Evolutionary conservation across 106 monocot species (phyloP), one percentile per base, ranked within the genome.

Genomic region (Phalaenopsis aphrodite): DNA sequence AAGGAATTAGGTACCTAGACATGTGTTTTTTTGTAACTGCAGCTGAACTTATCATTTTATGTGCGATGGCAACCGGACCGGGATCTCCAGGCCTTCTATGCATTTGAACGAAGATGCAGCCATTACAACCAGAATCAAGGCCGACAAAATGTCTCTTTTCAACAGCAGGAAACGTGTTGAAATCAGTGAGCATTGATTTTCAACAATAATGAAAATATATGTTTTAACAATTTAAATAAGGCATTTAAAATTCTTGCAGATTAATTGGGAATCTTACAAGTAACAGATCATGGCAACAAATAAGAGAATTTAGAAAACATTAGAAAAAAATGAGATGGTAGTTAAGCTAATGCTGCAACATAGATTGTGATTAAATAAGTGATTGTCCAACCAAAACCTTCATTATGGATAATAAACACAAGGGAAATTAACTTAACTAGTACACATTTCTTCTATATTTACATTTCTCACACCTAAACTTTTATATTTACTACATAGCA

Each of bases 121-220:
- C 99, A 88, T 95, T 93, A 82, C 99, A 99, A 58, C 93, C 94
- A 11, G 99, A 87, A 75, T 99, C 99, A 68, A 99, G 93, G 83
- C 84, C 90, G 76, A 89, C 84, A 87, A 99, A 99, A 81, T 87
- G 94, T 82, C 99, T 99, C 99, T 99, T 81, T 64, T 81, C 76
- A 56, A 81, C 46, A 79, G 55, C 21, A 41, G 37, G 16, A 58
- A 81, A 78, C 5, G 48, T 79, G 42, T 80, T 75, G 55, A 69
- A 69, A 39, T 38, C 39, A 69, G 14, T 15, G 39, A 64, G 18
- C 2, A 30, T 69, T 69, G 39, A 38, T 10, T 42, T 75, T 78
- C 7, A 75, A 45, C n/a, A 78, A 14, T 21, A n/a, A 45, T 61
- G 9, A 56, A 39, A 58, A 72, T 11, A 19, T 30, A 47, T 55